Percentiles rank a stretch among this genome's conserved stretches.
Evolutionary conservation across 1,284 basidiomycete species (phyloP).

Genomic region (Moniliophthora roreri): DNA sequence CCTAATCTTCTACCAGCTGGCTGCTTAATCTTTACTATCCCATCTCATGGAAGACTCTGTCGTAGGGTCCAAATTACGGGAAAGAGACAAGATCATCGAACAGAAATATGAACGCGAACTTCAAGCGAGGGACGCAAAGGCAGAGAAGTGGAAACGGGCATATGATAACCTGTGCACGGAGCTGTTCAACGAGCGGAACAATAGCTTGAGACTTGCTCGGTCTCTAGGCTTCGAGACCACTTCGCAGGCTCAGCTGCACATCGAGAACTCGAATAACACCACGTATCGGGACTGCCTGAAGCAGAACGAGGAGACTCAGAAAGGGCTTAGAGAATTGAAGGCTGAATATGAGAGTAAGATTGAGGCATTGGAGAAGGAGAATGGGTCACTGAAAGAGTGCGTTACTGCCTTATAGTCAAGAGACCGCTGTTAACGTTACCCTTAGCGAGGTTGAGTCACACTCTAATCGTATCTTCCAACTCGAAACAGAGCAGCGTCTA

Average conservation of each 20-base stretch:
- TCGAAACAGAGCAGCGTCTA: slow-evolving; percentile 8
- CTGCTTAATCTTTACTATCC: too few relatives aligned
- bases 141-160: slow-evolving; percentile 27
- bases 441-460: not conserved
- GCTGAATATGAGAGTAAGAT: slow-evolving; percentile 20
- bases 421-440: not conserved
- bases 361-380: slow-evolving; percentile 16
- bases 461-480: not conserved
- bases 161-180: slow-evolving; percentile 31
- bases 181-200: slow-evolving; percentile 30
- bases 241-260: slow-evolving; percentile 33
- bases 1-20: too few relatives aligned
- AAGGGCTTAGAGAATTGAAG: slow-evolving; percentile 29
- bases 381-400: slow-evolving; percentile 7
- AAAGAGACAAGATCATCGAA: slow-evolving; percentile 33
- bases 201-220: slow-evolving; percentile 30
- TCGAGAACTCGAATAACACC: slow-evolving; percentile 33
- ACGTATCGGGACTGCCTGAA: slow-evolving; percentile 35
- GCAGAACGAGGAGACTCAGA: slow-evolving; percentile 28
- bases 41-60: not conserved
- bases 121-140: slow-evolving; percentile 25
- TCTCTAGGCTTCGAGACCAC: slow-evolving; percentile 37
- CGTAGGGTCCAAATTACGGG: slow-evolving; percentile 26
- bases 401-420: not conserved
- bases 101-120: slow-evolving; percentile 34